phyloP scores from a whole-genome alignment of 2,329 filamentous ascomycete genomes.

The Torrubiella hemipterigena region DNA sequence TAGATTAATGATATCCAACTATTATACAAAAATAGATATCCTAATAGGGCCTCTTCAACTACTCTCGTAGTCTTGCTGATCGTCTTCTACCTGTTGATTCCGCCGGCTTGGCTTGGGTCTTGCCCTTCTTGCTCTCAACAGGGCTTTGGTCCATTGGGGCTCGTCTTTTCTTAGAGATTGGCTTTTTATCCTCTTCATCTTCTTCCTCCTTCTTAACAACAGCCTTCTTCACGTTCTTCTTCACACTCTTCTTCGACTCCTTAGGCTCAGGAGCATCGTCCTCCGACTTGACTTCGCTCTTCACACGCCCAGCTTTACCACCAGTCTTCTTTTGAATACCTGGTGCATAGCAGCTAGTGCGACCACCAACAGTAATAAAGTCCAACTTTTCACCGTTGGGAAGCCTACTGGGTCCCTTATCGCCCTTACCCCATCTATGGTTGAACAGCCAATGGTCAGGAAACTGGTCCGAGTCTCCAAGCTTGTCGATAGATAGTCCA shows the following conservation, averaged over 20 bases:
- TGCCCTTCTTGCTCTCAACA: no score
- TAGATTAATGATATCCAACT: no score
- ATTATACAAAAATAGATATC: no score
- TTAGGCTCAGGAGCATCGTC: constrained; percentile 17
- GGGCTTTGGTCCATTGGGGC: no score
- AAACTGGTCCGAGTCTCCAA: constrained; percentile 75
- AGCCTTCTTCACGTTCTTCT: constrained; percentile 12
- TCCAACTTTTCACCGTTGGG: constrained; percentile 78
- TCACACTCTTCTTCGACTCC: constrained; percentile 10
- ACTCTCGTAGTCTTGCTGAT: neutral
- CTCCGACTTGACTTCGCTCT: constrained; percentile 30
- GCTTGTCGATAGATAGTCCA: constrained; percentile 60
- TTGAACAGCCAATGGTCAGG: constrained; percentile 83
- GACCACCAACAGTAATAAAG: constrained; percentile 78
- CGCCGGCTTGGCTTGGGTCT: no score
- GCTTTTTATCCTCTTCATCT: constrained; percentile 13
- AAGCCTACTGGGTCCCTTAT: constrained; percentile 56
- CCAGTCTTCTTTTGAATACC: constrained; percentile 71
- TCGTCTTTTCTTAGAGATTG: constrained; percentile 11
- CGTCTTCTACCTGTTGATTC: no score
- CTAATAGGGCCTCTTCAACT: no score
- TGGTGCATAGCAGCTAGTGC: constrained; percentile 84
- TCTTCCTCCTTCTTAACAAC: constrained; percentile 13
- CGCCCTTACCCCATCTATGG: constrained; percentile 82
- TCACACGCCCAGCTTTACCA: constrained; percentile 42